Evolutionary conservation across 2,329 filamentous ascomycete species (phyloP).

Genomic region (Exophiala sideris): DNA sequence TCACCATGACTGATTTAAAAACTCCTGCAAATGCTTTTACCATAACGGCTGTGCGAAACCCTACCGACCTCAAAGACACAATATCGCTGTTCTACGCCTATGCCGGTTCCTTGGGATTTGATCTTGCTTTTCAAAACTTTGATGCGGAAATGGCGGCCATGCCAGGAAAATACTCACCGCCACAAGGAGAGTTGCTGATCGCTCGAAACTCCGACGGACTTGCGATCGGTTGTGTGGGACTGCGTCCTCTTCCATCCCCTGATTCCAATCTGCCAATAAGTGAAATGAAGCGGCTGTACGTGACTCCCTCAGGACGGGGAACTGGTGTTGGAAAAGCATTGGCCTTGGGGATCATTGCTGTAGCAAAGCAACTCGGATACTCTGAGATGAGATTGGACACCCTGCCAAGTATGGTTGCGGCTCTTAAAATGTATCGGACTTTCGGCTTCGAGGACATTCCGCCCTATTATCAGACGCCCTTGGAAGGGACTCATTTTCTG

Average conservation of each 20-base stretch:
- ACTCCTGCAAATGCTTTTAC: conserved; percentile 2
- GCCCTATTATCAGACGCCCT: conserved; percentile 55
- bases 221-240: conserved; percentile 23
- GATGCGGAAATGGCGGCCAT: conserved; percentile 50
- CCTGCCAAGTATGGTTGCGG: conserved; percentile 50
- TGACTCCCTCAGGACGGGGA: conserved; percentile 47
- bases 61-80: conserved; percentile 43
- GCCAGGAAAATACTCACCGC: conserved; percentile 53
- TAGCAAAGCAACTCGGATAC: conserved; percentile 50
- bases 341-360: conserved; percentile 43
- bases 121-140: conserved; percentile 58
- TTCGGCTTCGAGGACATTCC: conserved; percentile 52
- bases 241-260: conserved; percentile 18
- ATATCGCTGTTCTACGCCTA: conserved; percentile 44
- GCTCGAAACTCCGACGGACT: conserved; percentile 33
- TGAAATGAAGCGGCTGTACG: conserved; percentile 60
- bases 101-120: conserved; percentile 47
- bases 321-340: conserved; percentile 49
- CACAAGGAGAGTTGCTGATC: conserved; percentile 49
- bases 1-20: not conserved
- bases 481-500: conserved; percentile 54
- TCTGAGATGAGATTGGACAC: conserved; percentile 55
- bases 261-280: conserved; percentile 30
- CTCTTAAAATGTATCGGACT: conserved; percentile 48
- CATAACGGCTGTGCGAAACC: conserved; percentile 36